phyloP scores from a whole-genome alignment of 2,329 filamentous ascomycete genomes.

The Fusarium coffeatum region DNA sequence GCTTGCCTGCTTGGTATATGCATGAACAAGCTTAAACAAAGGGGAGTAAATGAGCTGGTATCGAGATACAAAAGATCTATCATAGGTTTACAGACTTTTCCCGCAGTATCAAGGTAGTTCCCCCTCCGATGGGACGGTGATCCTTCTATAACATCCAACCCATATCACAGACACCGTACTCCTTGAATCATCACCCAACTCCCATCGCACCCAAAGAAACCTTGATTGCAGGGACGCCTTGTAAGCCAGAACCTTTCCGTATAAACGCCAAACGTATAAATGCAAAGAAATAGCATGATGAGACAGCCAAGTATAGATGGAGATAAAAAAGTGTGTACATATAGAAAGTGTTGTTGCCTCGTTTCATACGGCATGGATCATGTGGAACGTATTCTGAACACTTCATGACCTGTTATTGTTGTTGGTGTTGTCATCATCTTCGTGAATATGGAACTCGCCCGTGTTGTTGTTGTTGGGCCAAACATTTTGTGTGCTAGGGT shows the following conservation, averaged over 20 bases:
- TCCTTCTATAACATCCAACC: not conserved
- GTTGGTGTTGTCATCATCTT: constrained; percentile 50
- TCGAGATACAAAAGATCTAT: constrained; percentile 31
- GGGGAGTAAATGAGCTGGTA: constrained; percentile 28
- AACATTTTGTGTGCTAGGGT: constrained; percentile 62
- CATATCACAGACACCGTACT: constrained; percentile 5
- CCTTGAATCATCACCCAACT: constrained; percentile 1
- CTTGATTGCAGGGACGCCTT: constrained; percentile 31
- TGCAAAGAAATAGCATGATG: constrained; percentile 6
- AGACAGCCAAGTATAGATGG: constrained; percentile 5
- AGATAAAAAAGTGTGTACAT: constrained; percentile 9
- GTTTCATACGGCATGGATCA: constrained; percentile 19
- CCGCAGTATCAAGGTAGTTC: constrained; percentile 21
- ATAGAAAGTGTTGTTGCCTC: constrained; percentile 8
- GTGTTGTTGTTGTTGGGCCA: constrained; percentile 52
- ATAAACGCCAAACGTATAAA: constrained; percentile 27
- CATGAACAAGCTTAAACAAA: constrained; percentile 31
- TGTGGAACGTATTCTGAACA: constrained; percentile 1
- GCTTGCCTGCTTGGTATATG: constrained; percentile 20
- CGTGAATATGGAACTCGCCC: constrained; percentile 55
- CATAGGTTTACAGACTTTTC: constrained; percentile 18
- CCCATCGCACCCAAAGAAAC: not conserved
- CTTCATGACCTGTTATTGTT: constrained; percentile 27
- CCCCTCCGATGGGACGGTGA: not conserved
- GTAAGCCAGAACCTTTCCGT: constrained; percentile 19